Conservation (phyloP, 331 rosid genomes). For the Phaseolus coccineus region DNA sequence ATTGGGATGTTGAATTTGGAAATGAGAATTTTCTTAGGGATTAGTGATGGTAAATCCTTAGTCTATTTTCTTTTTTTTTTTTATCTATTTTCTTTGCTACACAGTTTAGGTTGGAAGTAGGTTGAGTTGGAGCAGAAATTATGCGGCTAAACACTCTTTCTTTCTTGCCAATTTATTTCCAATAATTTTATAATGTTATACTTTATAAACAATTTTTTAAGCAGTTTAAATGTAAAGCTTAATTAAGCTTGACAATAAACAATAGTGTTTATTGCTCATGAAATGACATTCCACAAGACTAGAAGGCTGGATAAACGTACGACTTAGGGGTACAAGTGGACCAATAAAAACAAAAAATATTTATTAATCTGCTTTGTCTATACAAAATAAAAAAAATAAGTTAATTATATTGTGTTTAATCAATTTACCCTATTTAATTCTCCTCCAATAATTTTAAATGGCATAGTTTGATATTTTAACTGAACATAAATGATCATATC, state of each 20-base stretch:
- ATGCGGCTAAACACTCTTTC: conserved; percentile 63
- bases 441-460: neutral
- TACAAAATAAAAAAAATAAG: conserved; percentile 42
- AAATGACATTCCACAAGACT: conserved; percentile 72
- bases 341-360: conserved; percentile 42
- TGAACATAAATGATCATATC: too few species aligned
- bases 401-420: neutral
- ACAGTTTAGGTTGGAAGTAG: conserved; percentile 69
- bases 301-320: conserved; percentile 80
- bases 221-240: too few species aligned
- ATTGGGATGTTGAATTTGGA: neutral
- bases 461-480: too few species aligned
- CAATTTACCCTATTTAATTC: neutral
- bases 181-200: too few species aligned
- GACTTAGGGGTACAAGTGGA: conserved; percentile 91
- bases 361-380: conserved; percentile 33
- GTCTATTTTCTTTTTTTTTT: neutral
- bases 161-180: too few species aligned
- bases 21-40: neutral
- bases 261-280: too few species aligned
- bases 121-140: conserved; percentile 73
- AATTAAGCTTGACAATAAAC: too few species aligned
- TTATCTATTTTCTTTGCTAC: neutral
- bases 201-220: too few species aligned
- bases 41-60: neutral